Evolutionary conservation across 352 stramenopile genomes (phyloP).

Genomic region (Halophytophthora batemanensis): DNA sequence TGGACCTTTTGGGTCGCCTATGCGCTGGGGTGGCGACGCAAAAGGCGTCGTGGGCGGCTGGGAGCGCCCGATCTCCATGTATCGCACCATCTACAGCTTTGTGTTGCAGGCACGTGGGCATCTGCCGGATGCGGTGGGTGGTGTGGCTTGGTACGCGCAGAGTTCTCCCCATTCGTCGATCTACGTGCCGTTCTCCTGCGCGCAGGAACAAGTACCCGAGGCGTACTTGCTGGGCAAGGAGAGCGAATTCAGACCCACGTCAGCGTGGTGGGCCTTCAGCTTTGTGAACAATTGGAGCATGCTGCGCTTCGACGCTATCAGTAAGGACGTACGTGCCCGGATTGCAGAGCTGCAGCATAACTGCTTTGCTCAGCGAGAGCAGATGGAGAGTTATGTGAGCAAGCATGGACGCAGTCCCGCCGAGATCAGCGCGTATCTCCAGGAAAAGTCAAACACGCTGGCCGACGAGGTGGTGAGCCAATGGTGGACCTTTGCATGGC

Average conservation of each 20-base stretch:
- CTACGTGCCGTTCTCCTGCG: constrained; percentile 73
- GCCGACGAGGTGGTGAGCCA: constrained; percentile 49
- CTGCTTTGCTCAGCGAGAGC: constrained; percentile 28
- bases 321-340: constrained; percentile 44
- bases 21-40: constrained; percentile 77
- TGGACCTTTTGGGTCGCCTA: constrained; percentile 88
- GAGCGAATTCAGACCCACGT: constrained; percentile 60
- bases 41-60: constrained; percentile 66
- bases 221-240: constrained; percentile 68
- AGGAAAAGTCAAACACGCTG: constrained; percentile 51
- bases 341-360: constrained; percentile 38
- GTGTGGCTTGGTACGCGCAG: constrained; percentile 68
- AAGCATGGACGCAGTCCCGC: constrained; percentile 8
- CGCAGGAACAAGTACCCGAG: constrained; percentile 39
- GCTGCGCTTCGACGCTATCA: constrained; percentile 78
- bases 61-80: constrained; percentile 91
- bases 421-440: constrained; percentile 23
- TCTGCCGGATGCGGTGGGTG: constrained; percentile 48
- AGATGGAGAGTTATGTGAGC: constrained; percentile 27
- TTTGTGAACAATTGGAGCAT: constrained; percentile 88
- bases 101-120: constrained; percentile 48
- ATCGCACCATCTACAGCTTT: constrained; percentile 89
- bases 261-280: constrained; percentile 84
- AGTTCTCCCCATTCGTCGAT: constrained; percentile 65
- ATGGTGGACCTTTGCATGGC: constrained; percentile 74